Percentiles rank a stretch among this genome's conserved stretches.
Conservation (phyloP, 306 rosid species). For the Rosa chinensis region DNA sequence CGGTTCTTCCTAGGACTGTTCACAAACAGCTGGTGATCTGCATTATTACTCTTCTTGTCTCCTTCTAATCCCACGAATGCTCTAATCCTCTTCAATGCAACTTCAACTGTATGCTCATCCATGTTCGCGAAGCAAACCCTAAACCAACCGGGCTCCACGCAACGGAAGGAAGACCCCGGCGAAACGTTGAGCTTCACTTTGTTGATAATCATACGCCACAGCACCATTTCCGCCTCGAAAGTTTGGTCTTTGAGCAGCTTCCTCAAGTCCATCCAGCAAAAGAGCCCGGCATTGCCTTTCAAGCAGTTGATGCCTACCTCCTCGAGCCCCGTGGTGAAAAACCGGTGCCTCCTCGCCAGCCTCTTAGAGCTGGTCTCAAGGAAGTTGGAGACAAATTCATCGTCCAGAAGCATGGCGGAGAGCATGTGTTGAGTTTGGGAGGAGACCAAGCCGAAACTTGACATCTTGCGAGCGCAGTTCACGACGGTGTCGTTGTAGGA, state of each 20-base stretch:
- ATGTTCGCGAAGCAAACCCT: constrained; percentile 93
- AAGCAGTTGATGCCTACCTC: constrained; percentile 58
- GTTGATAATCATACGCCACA: constrained; percentile 64
- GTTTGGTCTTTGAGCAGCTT: constrained; percentile 52
- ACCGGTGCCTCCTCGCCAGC: constrained; percentile 35
- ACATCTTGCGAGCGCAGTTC: constrained; percentile 65
- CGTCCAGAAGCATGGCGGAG: constrained; percentile 66
- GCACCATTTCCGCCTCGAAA: constrained; percentile 57
- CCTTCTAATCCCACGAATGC: constrained; percentile 42
- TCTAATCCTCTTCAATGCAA: constrained; percentile 63
- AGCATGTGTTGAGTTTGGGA: constrained; percentile 75
- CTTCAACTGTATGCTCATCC: constrained; percentile 62
- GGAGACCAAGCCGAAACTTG: constrained; percentile 87
- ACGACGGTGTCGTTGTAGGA: constrained; percentile 76
- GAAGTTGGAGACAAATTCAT: constrained; percentile 43
- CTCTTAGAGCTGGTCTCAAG: constrained; percentile 56
- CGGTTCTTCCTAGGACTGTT: constrained; percentile 24
- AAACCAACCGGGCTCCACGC: constrained; percentile 87
- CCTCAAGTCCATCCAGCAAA: constrained; percentile 81
- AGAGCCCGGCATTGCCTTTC: constrained; percentile 75
- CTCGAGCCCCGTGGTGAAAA: constrained; percentile 53
- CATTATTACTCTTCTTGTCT: constrained; percentile 12
- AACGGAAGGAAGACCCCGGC: constrained; percentile 79
- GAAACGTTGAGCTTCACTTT: constrained; percentile 92
- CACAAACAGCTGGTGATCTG: background rate